These are phyloP conservation scores for Cytospora leucostoma DNA, from an alignment of 2,329 filamentous ascomycete genomes.

Conservation along the genomic window DNA sequence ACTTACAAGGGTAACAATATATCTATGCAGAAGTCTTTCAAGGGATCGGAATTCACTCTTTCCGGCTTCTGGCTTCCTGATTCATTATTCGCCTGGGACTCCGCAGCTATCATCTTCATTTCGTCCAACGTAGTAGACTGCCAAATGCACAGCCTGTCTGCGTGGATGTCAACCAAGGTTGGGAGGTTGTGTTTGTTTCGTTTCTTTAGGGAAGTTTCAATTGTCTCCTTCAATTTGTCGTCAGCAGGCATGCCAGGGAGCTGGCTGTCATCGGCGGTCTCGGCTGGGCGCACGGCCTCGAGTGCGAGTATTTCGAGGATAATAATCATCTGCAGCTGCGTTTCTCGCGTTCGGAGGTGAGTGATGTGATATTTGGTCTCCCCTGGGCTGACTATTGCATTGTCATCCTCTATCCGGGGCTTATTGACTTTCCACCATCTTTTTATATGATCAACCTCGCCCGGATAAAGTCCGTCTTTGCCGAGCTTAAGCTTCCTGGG, in stretches of 20 bases:
- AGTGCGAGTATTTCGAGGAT: slow-evolving; percentile 76
- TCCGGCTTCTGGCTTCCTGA: slow-evolving; percentile 42
- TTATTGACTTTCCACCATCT: slow-evolving; percentile 70
- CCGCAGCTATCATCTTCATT: slow-evolving; percentile 48
- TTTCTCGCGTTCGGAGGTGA: slow-evolving; percentile 71
- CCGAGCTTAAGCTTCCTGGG: slow-evolving; percentile 67
- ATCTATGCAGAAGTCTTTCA: slow-evolving; percentile 77
- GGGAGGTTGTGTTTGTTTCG: slow-evolving; percentile 64
- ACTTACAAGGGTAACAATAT: slow-evolving; percentile 77
- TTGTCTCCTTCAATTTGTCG: slow-evolving; percentile 37
- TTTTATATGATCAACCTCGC: slow-evolving; percentile 64
- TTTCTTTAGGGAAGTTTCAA: slow-evolving; percentile 51
- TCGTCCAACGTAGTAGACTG: slow-evolving; percentile 71
- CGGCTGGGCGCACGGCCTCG: slow-evolving; percentile 52
- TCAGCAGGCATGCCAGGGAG: slow-evolving; percentile 47
- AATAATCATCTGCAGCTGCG: slow-evolving; percentile 77
- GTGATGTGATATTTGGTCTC: slow-evolving; percentile 65
- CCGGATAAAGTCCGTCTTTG: slow-evolving; percentile 68
- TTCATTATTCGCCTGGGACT: slow-evolving; percentile 45
- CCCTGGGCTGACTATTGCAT: slow-evolving; percentile 49
- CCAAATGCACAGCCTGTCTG: slow-evolving; percentile 82
- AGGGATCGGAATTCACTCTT: slow-evolving; percentile 57
- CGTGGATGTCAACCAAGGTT: slow-evolving; percentile 68
- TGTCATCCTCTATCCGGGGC: slow-evolving; percentile 49
- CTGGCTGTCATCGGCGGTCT: slow-evolving; percentile 47